Percentiles rank a stretch among this genome's conserved stretches.
Conservation (phyloP, 1,284 basidiomycete species). For the Coriolopsis trogii region DNA sequence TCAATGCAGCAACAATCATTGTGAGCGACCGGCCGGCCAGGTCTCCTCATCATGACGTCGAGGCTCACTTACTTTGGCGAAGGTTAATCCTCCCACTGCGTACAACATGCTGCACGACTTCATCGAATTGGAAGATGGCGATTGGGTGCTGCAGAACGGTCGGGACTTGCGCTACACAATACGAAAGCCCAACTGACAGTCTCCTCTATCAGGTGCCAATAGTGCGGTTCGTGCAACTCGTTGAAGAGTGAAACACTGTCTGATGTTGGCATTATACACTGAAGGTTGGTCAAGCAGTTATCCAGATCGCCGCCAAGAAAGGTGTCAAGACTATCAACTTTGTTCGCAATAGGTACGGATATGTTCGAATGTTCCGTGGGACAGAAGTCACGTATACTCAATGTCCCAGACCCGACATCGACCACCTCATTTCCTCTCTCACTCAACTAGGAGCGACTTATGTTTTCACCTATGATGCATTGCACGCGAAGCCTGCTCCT, state of each 20-base stretch:
- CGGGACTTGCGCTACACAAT: too few relatives aligned
- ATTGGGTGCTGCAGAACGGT: slow-evolving; percentile 84
- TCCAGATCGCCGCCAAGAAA: slow-evolving; percentile 74
- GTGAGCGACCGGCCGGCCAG: slow-evolving; percentile 39
- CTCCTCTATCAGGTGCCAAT: slow-evolving; percentile 52
- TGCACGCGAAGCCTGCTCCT: too few relatives aligned
- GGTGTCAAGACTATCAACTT: slow-evolving; percentile 79
- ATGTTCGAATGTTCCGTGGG: slow-evolving; percentile 10
- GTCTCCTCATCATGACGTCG: background rate
- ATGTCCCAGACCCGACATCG: slow-evolving; percentile 51
- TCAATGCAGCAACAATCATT: slow-evolving; percentile 74
- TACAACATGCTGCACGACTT: slow-evolving; percentile 81
- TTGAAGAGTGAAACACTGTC: background rate
- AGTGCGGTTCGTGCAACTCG: slow-evolving; percentile 63
- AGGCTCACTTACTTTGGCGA: background rate
- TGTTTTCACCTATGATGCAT: slow-evolving; percentile 75
- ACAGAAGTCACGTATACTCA: background rate
- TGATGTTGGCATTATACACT: slow-evolving; percentile 1
- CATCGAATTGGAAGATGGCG: slow-evolving; percentile 59
- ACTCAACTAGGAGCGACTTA: slow-evolving; percentile 68
- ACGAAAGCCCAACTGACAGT: background rate
- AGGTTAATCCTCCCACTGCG: slow-evolving; percentile 86
- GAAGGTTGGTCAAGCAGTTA: slow-evolving; percentile 78
- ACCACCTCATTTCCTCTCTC: slow-evolving; percentile 53
- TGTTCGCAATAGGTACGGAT: slow-evolving; percentile 76